Percentiles rank a stretch among this genome's conserved stretches.
These are phyloP conservation scores for Geotrichum bryndzae DNA, from an alignment of 1,139 yeast species.

Conservation along the genomic window DNA sequence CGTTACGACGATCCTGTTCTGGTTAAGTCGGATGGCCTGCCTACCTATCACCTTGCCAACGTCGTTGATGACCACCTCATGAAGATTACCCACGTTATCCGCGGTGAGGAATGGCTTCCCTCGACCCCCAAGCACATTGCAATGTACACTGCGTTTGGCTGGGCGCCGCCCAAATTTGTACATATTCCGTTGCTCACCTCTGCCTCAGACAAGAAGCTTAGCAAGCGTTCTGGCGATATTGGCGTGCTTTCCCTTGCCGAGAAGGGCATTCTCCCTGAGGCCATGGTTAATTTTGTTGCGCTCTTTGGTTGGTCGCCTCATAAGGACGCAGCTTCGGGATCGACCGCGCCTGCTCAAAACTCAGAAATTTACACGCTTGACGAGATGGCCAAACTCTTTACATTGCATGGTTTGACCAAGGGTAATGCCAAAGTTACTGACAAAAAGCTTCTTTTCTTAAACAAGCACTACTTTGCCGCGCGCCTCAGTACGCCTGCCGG, in stretches of 20 bases:
- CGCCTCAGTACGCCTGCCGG: constrained; percentile 24
- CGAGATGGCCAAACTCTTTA: constrained; percentile 47
- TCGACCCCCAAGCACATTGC: constrained; percentile 95
- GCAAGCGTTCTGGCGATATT: constrained; percentile 79
- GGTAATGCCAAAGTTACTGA: constrained; percentile 92
- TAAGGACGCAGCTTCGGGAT: constrained; percentile 33
- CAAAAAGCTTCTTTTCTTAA: constrained; percentile 66
- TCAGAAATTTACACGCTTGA: constrained; percentile 57
- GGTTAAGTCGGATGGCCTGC: constrained; percentile 84
- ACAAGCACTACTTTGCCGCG: constrained; percentile 52
- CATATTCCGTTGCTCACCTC: constrained; percentile 87
- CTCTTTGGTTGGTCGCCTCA: constrained; percentile 93
- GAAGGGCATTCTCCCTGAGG: constrained; percentile 74
- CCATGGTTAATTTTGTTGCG: constrained; percentile 79
- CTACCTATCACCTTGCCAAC: constrained; percentile 95
- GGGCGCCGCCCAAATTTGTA: constrained; percentile 75
- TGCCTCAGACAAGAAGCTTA: constrained; percentile 65
- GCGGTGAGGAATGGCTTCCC: constrained; percentile 98
- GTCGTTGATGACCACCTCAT: constrained; percentile 91
- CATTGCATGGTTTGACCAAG: constrained; percentile 67
- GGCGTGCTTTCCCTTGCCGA: constrained; percentile 56
- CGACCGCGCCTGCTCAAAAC: constrained; percentile 35
- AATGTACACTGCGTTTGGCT: constrained; percentile 76
- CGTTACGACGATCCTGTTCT: constrained; percentile 87
- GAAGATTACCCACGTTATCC: constrained; percentile 85